Conservation (phyloP, 371 early-diverging fungal species). For the Gilbertella persicaria region DNA sequence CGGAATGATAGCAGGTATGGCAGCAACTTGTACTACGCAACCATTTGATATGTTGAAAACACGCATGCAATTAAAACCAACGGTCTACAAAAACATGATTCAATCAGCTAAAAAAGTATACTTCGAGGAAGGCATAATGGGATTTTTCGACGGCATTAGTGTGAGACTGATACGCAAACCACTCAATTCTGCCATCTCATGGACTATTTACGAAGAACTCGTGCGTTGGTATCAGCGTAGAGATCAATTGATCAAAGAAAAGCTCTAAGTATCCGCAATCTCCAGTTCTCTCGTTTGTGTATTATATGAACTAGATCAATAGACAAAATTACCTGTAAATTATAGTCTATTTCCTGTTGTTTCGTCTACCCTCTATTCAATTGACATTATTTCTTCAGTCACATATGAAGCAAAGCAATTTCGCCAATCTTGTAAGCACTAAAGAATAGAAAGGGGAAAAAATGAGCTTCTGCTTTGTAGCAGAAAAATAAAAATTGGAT, state of each 20-base stretch:
- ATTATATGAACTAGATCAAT: too few relatives aligned
- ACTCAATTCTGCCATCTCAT: conserved; percentile 87
- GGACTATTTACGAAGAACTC: conserved; percentile 91
- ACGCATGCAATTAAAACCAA: conserved; percentile 88
- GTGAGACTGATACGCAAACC: conserved; percentile 88
- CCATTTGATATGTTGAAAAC: conserved; percentile 96
- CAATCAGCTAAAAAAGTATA: conserved; percentile 68
- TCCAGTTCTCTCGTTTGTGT: too few relatives aligned
- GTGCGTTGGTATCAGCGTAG: conserved; percentile 46
- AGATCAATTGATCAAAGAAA: conserved; percentile 23
- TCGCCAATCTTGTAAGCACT: too few relatives aligned
- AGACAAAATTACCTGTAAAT: too few relatives aligned
- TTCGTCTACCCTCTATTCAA: too few relatives aligned
- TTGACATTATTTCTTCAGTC: too few relatives aligned
- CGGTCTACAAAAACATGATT: conserved; percentile 62
- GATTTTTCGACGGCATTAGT: conserved; percentile 86
- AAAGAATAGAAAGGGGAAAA: too few relatives aligned
- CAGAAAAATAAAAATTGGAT: too few relatives aligned
- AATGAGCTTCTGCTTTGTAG: too few relatives aligned
- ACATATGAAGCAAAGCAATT: too few relatives aligned
- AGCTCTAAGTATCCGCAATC: conserved; percentile 12
- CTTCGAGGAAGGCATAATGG: conserved; percentile 62
- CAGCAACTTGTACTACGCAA: conserved; percentile 84
- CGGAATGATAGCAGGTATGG: conserved; percentile 69
- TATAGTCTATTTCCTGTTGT: too few relatives aligned